Base-by-base conservation (phyloP, 2,329 filamentous ascomycete genomes). In the Phyllosticta ampelicida region DNA sequence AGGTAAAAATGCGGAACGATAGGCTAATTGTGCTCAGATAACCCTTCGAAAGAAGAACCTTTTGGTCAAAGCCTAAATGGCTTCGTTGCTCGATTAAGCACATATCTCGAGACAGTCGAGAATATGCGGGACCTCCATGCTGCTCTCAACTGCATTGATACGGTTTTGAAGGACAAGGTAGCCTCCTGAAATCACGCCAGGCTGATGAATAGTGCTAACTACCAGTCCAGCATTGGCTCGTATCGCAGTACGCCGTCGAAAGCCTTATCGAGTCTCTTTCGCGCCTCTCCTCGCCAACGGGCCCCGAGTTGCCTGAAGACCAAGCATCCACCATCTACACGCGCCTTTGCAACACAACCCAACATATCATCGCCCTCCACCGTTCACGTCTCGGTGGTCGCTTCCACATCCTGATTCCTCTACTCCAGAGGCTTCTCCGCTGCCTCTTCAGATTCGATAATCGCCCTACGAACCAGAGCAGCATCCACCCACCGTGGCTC, bases 361-460 rank as follows among this genome's bases (percentile, higher is more conserved):
- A 77, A 9, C 68, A 76, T 0, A 68, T 85, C 8, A 69, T 86
- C 8, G 73, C 78, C n/a, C 74, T 83, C 11, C 78, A 85, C 63
- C 78, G 82, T 20, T 72, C 78, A 16, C 80, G 81, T 49, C 71
- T 86, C 9, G 78, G 80, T 36, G 82, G 82, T 8, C 80, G 83
- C 21, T 80, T 80, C 69, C 82, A 86, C 64, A 71, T 86, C 10
- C 69, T 86, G 16, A 69, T 84, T 5, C 74, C 77, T 0, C 71
- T 80, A 11, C 74, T 86, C 59, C 79, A 83, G 63, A 70, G 70
- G 11, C 74, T 86, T 1, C 68, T 85, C 1, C 73, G 75, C 56
- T 79, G 78, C 54, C 75, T 86, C 10, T 84, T 84, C 68, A 74
- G 73, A 5, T 77, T 74, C 13, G 74, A 74, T 55, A 64, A 67